phyloP scores from a whole-genome alignment of 1,139 yeast genomes.

The Suhomyces guaymorum region DNA sequence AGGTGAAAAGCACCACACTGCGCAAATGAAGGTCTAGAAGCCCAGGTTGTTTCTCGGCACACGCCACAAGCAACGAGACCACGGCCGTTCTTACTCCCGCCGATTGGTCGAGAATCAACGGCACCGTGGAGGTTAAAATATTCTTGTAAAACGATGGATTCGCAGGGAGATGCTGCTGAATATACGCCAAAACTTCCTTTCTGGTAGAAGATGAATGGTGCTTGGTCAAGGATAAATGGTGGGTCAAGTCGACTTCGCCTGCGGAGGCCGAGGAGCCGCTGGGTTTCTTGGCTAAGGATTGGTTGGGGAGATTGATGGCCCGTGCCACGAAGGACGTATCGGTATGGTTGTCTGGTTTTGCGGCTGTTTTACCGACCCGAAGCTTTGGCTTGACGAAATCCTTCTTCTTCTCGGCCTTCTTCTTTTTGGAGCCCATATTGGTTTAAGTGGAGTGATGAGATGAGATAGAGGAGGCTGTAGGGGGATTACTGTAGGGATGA shows the following conservation, averaged over 20 bases:
- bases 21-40: constrained; percentile 68
- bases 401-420: constrained; percentile 67
- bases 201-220: constrained; percentile 78
- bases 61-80: constrained; percentile 50
- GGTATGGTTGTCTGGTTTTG: constrained; percentile 72
- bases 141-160: constrained; percentile 58
- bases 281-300: constrained; percentile 38
- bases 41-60: constrained; percentile 53
- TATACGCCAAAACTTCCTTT: constrained; percentile 63
- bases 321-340: constrained; percentile 85
- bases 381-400: constrained; percentile 81
- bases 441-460: background rate
- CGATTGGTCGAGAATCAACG: constrained; percentile 63
- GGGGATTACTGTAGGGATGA: no score
- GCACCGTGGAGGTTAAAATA: constrained; percentile 56
- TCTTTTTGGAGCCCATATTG: constrained; percentile 56
- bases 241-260: constrained; percentile 49
- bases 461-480: no score
- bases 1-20: constrained; percentile 70
- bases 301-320: constrained; percentile 62
- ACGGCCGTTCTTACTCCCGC: constrained; percentile 64
- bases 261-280: constrained; percentile 1
- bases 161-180: constrained; percentile 49
- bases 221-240: constrained; percentile 64
- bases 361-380: constrained; percentile 82